Evolutionary conservation across 177 flowering plant genomes (phyloP).

Genomic region (Vitis hybrid): DNA sequence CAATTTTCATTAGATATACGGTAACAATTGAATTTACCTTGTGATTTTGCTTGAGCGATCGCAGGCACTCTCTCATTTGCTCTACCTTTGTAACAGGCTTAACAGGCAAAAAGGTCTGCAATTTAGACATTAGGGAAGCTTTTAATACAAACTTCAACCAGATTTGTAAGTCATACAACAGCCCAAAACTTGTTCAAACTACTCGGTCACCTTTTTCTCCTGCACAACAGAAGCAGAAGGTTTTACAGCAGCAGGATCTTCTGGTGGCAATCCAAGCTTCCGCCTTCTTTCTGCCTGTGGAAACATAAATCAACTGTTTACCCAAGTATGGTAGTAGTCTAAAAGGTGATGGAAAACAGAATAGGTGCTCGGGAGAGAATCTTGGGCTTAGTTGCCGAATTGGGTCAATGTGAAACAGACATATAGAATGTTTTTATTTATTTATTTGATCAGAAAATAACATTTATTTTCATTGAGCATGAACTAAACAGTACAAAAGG

Average conservation of each 20-base stretch:
- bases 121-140: constrained; percentile 4
- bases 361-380: too few relatives aligned
- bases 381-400: too few relatives aligned
- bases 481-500: too few relatives aligned
- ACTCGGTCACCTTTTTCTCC: constrained; percentile 70
- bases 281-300: constrained; percentile 93
- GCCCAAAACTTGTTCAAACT: background rate
- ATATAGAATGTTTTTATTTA: too few relatives aligned
- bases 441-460: too few relatives aligned
- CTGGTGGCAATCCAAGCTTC: constrained; percentile 88
- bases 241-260: constrained; percentile 59
- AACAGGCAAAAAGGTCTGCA: constrained; percentile 62
- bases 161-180: background rate
- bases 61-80: constrained; percentile 87
- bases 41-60: constrained; percentile 82
- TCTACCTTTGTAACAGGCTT: constrained; percentile 82
- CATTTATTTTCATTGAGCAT: too few relatives aligned
- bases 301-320: constrained; percentile 6
- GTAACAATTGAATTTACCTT: constrained; percentile 48
- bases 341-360: background rate
- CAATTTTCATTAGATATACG: background rate
- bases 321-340: background rate
- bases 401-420: too few relatives aligned
- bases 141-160: constrained; percentile 2
- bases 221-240: constrained; percentile 63